A percentile compares a stretch with the other conserved stretches of the same genome.
Conservation (phyloP, 805 yeast species). For the Hanseniaspora guilliermondii region DNA sequence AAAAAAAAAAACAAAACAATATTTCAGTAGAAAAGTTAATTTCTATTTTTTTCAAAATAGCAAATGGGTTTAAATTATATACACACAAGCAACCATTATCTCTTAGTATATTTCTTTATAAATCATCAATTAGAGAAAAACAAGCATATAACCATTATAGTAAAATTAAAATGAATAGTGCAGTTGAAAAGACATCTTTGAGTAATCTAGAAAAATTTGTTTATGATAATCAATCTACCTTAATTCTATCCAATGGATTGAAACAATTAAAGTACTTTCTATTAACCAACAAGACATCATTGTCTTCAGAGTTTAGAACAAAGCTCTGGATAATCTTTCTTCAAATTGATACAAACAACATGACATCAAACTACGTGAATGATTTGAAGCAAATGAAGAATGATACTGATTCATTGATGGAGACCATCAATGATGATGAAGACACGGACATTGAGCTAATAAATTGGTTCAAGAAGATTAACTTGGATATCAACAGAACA, state of each 20-base stretch:
- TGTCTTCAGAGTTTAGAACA: not conserved
- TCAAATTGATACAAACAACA: not conserved
- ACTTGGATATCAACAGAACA: conserved; percentile 6
- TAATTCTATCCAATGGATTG: conserved; percentile 8
- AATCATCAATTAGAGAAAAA: no score
- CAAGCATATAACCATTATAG: no score
- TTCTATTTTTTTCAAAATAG: no score
- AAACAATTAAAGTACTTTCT: conserved; percentile 8
- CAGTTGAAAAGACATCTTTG: not conserved
- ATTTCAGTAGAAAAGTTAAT: no score
- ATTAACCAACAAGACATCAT: not conserved
- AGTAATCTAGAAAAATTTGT: not conserved
- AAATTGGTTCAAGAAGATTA: conserved; percentile 7
- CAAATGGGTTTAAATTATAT: no score
- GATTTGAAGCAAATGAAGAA: not conserved
- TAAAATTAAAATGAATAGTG: not conserved
- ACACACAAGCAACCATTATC: no score
- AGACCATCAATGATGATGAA: not conserved
- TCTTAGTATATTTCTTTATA: no score
- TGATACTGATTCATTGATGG: not conserved
- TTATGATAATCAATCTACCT: conserved; percentile 9
- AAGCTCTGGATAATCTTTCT: conserved; percentile 5
- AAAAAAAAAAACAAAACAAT: no score
- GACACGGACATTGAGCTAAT: not conserved
- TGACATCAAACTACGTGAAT: conserved; percentile 6